Base-by-base conservation (phyloP, 73 alveolate species). In the Paramecium biaurelia region DNA sequence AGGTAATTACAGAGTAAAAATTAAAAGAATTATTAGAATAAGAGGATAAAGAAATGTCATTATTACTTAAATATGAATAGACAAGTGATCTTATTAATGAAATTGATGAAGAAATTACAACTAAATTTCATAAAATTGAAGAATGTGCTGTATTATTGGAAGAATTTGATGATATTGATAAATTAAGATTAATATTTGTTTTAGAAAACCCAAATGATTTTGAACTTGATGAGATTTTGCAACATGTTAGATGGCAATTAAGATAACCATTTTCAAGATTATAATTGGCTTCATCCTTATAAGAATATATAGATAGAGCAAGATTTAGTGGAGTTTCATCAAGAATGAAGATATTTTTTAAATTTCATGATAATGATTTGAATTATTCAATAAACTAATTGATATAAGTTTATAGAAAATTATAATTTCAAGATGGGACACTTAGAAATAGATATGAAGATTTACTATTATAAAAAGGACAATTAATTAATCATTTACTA, bases 281-380 rank as follows among this genome's bases (percentile, higher is more conserved):
- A 43, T 14, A 30, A 42, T 47, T 79, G 28, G 90, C 70, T 0
- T n/a, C 70, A 8, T 30, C 70, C 20, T 14, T 30, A 41, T 79
- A 79, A 47, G 90, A 79, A 43, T 79, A 79, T 79, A 79, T 79
- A 38, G 90, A 79, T 42, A 79, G 90, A 20, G 90, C 90, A 42
- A 38, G 90, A 47, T 79, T 79, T 79, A 79, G 90, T 42, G 42
- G 74, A 12, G 90, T 79, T 14, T 30, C 63, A 7, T 41, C 90
- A 9, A 79, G 90, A 79, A 79, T 79, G 76, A 42, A 79, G 56
- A 79, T 79, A 43, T 79, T 79, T 24, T 79, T 79, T 14, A 79
- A 79, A 23, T 79, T 79, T 79, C 90, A 79, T 45, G 74, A 47
- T 41, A 47, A 79, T 79, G 43, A 79, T 26, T 47, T 79, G 24